These are phyloP conservation scores for Cantharellus anzutake DNA, from an alignment of 768 basidiomycete species.

Conservation along the genomic window DNA sequence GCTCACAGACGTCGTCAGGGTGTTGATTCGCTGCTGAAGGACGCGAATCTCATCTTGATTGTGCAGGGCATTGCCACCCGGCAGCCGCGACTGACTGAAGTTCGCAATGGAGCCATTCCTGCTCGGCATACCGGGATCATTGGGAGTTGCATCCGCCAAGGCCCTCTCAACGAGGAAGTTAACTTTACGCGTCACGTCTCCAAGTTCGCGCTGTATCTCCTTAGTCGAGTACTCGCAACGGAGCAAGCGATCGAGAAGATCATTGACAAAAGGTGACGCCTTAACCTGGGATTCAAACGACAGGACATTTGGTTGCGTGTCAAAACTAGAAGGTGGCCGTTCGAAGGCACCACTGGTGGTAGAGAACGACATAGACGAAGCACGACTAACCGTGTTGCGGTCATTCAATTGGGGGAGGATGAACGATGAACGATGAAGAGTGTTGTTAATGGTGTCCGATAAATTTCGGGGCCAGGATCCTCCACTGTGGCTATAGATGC, in stretches of 20 bases:
- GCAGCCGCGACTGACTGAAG: not conserved
- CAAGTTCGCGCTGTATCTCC: slow-evolving; percentile 56
- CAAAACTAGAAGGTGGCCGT: not conserved
- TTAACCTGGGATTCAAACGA: slow-evolving; percentile 58
- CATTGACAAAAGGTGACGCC: slow-evolving; percentile 53
- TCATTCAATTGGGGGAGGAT: not conserved
- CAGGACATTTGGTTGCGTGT: not conserved
- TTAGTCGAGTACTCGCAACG: slow-evolving; percentile 50
- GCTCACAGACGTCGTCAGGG: slow-evolving; percentile 67
- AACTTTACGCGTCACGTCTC: slow-evolving; percentile 60
- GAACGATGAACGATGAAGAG: not conserved
- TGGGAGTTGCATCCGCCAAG: slow-evolving; percentile 21
- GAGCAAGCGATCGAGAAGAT: slow-evolving; percentile 53
- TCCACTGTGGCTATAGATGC: too few species aligned
- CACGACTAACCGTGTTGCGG: not conserved
- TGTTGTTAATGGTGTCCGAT: too few species aligned
- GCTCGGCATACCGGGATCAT: not conserved
- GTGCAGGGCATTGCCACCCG: slow-evolving; percentile 22
- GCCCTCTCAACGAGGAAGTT: slow-evolving; percentile 42
- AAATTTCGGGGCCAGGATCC: too few species aligned
- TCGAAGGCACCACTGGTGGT: not conserved
- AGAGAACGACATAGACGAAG: not conserved
- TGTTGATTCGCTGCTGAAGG: slow-evolving; percentile 41
- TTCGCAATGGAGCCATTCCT: slow-evolving; percentile 1
- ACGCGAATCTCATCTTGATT: slow-evolving; percentile 6